Conservation (phyloP, 306 rosid species). For the Medicago lupulina region DNA sequence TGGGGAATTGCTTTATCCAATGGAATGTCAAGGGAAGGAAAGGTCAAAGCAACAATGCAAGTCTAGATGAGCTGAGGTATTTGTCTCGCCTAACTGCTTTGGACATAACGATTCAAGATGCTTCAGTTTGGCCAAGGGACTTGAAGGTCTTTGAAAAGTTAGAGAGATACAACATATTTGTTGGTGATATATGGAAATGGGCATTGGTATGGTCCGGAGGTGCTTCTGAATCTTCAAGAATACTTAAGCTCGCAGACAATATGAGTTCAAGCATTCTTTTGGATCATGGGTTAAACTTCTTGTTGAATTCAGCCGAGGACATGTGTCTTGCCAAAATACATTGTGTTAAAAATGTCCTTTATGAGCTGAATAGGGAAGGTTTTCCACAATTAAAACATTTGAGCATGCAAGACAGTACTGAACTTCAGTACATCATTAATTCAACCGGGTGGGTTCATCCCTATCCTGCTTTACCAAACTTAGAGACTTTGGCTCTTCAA, state of each 20-base stretch:
- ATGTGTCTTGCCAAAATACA: background rate
- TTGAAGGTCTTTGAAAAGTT: background rate
- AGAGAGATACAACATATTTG: background rate
- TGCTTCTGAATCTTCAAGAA: background rate
- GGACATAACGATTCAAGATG: background rate
- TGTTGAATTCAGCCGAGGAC: conserved; percentile 4
- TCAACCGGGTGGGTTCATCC: background rate
- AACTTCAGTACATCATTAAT: conserved; percentile 1
- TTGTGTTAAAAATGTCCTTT: background rate
- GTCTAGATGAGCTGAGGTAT: conserved; percentile 19
- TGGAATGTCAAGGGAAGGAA: conserved; percentile 4
- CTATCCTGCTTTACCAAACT: background rate
- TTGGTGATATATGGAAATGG: conserved; percentile 17
- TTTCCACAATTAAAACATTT: background rate
- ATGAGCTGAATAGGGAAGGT: background rate
- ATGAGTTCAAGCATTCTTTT: background rate
- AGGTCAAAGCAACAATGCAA: background rate
- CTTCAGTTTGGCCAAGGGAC: background rate
- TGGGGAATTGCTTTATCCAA: background rate
- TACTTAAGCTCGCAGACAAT: background rate
- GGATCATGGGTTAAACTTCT: background rate
- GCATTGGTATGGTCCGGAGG: background rate
- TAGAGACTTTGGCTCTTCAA: background rate
- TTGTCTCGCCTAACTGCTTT: conserved; percentile 14
- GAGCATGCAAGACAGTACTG: background rate